phyloP scores from a whole-genome alignment of 2,329 filamentous ascomycete genomes.

The Aschersonia sp. region DNA sequence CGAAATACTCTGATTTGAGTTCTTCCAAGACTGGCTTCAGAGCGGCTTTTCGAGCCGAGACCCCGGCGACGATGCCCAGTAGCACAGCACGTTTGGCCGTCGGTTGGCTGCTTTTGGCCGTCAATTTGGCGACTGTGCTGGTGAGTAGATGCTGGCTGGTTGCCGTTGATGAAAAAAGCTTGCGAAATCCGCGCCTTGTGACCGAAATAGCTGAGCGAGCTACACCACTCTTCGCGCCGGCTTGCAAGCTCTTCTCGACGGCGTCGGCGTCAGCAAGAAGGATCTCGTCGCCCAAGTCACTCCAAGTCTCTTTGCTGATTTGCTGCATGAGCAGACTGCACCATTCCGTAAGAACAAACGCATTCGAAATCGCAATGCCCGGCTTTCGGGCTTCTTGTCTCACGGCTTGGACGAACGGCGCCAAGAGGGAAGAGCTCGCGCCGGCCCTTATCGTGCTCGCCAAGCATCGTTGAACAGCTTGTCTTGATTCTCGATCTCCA shows the following conservation, averaged over 20 bases:
- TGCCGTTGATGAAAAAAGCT: conserved; percentile 46
- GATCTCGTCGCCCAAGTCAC: conserved; percentile 48
- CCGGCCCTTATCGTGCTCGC: conserved; percentile 45
- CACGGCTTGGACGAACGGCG: conserved; percentile 51
- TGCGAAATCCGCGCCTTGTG: conserved; percentile 66
- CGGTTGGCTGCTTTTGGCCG: conserved; percentile 49
- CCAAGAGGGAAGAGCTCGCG: conserved; percentile 40
- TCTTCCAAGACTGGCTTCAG: conserved; percentile 45
- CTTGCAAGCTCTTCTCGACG: conserved; percentile 62
- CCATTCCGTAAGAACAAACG: conserved; percentile 87
- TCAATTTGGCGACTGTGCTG: conserved; percentile 50
- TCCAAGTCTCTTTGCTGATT: conserved; percentile 48
- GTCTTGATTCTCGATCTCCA: conserved; percentile 68
- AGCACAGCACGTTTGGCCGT: conserved; percentile 59
- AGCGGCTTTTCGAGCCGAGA: conserved; percentile 56
- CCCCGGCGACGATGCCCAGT: conserved; percentile 76
- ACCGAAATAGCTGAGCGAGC: conserved; percentile 61
- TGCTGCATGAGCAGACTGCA: conserved; percentile 65
- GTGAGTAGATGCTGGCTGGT: conserved; percentile 44
- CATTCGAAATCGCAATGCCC: conserved; percentile 62
- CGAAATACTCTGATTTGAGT: conserved; percentile 58
- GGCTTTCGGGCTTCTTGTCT: conserved; percentile 61
- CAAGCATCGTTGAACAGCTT: conserved; percentile 71
- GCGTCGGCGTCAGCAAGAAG: conserved; percentile 55
- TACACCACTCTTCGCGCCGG: conserved; percentile 47